Conservation (phyloP, 2,329 filamentous ascomycete species). For the Tolypocladium tropicale region DNA sequence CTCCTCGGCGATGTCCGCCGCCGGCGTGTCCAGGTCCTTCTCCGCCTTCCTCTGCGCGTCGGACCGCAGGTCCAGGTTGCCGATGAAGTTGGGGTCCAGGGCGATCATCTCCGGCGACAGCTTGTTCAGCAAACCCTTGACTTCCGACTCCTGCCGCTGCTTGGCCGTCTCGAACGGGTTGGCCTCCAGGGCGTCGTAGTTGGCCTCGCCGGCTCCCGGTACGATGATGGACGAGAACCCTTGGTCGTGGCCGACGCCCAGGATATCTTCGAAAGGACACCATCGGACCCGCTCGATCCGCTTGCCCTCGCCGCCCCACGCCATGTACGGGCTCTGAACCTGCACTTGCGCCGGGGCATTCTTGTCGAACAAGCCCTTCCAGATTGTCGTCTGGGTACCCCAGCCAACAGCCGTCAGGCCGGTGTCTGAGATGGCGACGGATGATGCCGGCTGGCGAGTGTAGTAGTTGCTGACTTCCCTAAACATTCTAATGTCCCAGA, state of each 20-base stretch:
- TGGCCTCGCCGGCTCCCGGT: slow-evolving; percentile 91
- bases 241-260: slow-evolving; percentile 73
- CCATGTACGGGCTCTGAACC: slow-evolving; percentile 82
- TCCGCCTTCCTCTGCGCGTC: slow-evolving; percentile 69
- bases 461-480: slow-evolving; percentile 87
- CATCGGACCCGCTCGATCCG: slow-evolving; percentile 73
- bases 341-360: slow-evolving; percentile 61
- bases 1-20: slow-evolving; percentile 45
- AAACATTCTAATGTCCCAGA: slow-evolving; percentile 94
- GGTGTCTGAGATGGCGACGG: slow-evolving; percentile 79
- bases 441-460: slow-evolving; percentile 70
- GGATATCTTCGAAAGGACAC: slow-evolving; percentile 91
- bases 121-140: slow-evolving; percentile 86
- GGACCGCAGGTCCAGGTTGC: slow-evolving; percentile 72
- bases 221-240: slow-evolving; percentile 88
- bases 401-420: slow-evolving; percentile 83
- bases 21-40: slow-evolving; percentile 66
- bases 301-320: slow-evolving; percentile 80
- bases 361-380: slow-evolving; percentile 81
- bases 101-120: slow-evolving; percentile 95
- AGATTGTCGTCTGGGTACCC: slow-evolving; percentile 82
- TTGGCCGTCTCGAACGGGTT: slow-evolving; percentile 94
- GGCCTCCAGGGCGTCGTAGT: slow-evolving; percentile 85
- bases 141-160: slow-evolving; percentile 86
- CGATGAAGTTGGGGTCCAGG: slow-evolving; percentile 84